Conservation (phyloP, 208 protist species). For the Herpetomonas muscarum region DNA sequence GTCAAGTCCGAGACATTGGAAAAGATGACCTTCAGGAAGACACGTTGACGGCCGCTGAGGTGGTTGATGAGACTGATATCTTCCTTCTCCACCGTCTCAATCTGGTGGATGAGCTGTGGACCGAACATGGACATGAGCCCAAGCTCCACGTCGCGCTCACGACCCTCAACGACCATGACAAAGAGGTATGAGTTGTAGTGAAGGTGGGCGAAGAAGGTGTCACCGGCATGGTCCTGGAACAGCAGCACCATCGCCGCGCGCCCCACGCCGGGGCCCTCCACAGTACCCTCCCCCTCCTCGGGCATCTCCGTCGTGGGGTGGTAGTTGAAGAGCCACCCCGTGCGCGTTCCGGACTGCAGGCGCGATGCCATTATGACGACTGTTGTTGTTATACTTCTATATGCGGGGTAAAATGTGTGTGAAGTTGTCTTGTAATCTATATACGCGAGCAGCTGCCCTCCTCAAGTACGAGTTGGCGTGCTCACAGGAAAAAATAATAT, state of each 20-base stretch:
- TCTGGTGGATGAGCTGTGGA: slow-evolving; percentile 66
- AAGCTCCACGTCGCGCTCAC: slow-evolving; percentile 94
- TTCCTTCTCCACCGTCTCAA: slow-evolving; percentile 91
- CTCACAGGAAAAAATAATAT: too few species aligned
- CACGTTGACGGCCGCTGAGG: slow-evolving; percentile 90
- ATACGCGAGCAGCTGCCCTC: too few species aligned
- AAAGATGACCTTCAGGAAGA: slow-evolving; percentile 95
- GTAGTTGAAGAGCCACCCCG: slow-evolving; percentile 91
- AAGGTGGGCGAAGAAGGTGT: slow-evolving; percentile 72
- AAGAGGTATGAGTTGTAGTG: slow-evolving; percentile 82
- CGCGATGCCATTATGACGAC: slow-evolving; percentile 9
- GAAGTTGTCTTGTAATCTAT: too few species aligned
- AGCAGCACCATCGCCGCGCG: slow-evolving; percentile 67
- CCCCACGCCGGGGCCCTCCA: slow-evolving; percentile 20
- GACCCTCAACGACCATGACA: slow-evolving; percentile 66
- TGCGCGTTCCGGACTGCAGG: slow-evolving; percentile 66
- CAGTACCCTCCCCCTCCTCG: slow-evolving; percentile 13
- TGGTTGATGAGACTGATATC: slow-evolving; percentile 97
- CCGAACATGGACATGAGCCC: slow-evolving; percentile 91
- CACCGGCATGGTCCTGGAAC: slow-evolving; percentile 78
- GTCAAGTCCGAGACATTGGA: slow-evolving; percentile 92
- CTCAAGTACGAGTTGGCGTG: too few species aligned
- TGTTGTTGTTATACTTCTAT: not conserved
- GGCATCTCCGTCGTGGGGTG: slow-evolving; percentile 58
- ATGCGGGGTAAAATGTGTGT: not conserved